Base-by-base conservation (phyloP, 2,329 filamentous ascomycete species). In the Cladosporium sp. region DNA sequence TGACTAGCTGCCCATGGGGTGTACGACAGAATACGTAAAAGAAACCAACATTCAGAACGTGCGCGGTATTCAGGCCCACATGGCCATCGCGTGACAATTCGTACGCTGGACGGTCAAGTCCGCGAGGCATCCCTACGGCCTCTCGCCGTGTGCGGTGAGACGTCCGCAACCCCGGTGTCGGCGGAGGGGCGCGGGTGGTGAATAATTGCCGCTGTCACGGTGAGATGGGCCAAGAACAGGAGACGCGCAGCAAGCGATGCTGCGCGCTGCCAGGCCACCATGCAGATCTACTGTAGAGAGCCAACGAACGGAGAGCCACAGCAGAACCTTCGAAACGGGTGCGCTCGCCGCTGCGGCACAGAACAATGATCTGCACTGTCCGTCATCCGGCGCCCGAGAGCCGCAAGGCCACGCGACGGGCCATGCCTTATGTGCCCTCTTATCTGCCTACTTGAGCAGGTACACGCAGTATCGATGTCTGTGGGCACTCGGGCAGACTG, bases 1-100 rank as follows among this genome's bases (percentile, higher is more conserved):
- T 20, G 47, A 50, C 47, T 50, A 50, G 47, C 47, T 50, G 47
- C 47, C 47, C 47, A 50, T 50, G 47, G 47, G 47, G 47, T 37
- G 34, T 24, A 10, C 34, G 47, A 50, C n/a, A 37, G 13, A 24
- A 36, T 36, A 50, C 47, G 34, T 50, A 36, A 50, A 24, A 50
- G 19, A 36, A 22, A 50, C 24, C 45, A 35, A 22, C 17, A 45
- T 45, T 45, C 22, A 45, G 22, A 45, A 45, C 42, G 42, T 45
- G 42, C 42, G 17, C 12, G 15, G 45, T 36, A n/a, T 50, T 5
- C 19, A 50, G 34, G 32, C 47, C 34, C 32, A 50, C 45, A 32
- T 32, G 28, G 28, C n/a, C n/a, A 12, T n/a, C 47, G 47, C 47
- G 34, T 50, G 47, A 48, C 28, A 32, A 32, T 12, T 32, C 25